Conservation (phyloP, 345 rosid genomes). For the Gossypium herbaceum region DNA sequence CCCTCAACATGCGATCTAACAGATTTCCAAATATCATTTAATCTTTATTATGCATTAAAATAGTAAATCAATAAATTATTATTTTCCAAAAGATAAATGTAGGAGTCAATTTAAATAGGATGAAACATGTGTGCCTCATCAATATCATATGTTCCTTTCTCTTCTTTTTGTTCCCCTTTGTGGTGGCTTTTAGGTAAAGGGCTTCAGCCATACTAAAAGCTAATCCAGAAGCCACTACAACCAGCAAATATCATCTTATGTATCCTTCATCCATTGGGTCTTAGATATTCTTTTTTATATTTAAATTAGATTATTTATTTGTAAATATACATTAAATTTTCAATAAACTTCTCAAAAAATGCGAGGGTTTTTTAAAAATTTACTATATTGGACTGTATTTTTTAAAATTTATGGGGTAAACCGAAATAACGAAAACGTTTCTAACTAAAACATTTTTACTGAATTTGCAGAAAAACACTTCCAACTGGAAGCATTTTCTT, state of each 20-base stretch:
- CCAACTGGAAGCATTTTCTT: too few relatives aligned
- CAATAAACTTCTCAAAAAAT: too few relatives aligned
- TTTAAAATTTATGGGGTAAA: too few relatives aligned
- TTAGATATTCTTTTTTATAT: background rate
- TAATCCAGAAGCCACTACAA: background rate
- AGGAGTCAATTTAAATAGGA: slow-evolving; percentile 7
- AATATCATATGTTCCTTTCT: slow-evolving; percentile 1
- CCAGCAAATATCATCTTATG: background rate
- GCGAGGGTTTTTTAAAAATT: too few relatives aligned
- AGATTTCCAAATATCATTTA: too few relatives aligned
- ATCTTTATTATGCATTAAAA: too few relatives aligned
- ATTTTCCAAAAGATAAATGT: background rate
- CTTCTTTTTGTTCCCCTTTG: background rate
- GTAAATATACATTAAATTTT: background rate
- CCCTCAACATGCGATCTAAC: too few relatives aligned
- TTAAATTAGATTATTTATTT: background rate
- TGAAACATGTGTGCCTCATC: slow-evolving; percentile 12
- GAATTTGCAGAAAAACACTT: too few relatives aligned
- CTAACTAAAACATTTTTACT: too few relatives aligned
- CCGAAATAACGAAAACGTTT: too few relatives aligned
- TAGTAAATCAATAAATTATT: background rate
- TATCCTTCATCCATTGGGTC: background rate
- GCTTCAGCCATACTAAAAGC: background rate
- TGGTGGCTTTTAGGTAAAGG: background rate
- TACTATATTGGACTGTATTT: too few relatives aligned